Evolutionary conservation across 805 yeast genomes (phyloP), one percentile per base, ranked within the genome.

Genomic region (Kodamaea laetipori): DNA sequence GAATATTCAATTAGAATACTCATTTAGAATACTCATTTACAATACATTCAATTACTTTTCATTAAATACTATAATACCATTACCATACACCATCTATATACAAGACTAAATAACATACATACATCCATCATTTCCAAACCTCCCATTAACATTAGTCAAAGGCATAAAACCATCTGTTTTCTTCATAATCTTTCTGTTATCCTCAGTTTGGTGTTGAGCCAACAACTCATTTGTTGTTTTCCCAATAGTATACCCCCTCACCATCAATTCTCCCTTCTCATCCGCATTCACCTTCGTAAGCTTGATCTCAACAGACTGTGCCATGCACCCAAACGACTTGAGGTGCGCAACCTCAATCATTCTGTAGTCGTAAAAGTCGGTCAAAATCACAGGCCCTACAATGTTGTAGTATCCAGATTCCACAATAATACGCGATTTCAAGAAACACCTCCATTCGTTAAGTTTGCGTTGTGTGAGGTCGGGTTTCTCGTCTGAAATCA

Each of bases 61-160:
- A 21, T 21, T 6, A 21, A 6, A 21, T 33, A 33, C 37, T 31
- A 9, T 10, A n/a, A 31, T 15, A 31, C n/a, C 15, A 16, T 16
- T 6, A 31, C n/a, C 6, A 15, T n/a, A 19, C 11, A 12, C 12
- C 18, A 26, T 8, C 39, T 37, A 37, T 37, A 4, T 19, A 37
- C 42, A 39, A 16, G 32, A 15, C 17, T 33, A 33, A 12, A 50
- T 32, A 41, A 70, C 72, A 57, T 84, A 85, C 46, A 85, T 72
- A 56, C 90, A 84, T 2, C 90, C 90, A 60, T 85, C 92, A 21
- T 61, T 67, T 10, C 89, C 90, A 74, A 83, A 82, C 27, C 69
- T 67, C 0, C 88, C 90, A 26, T 50, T 54, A 0, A 81, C 64
- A 4, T 75, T 76, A 3, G 76, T 66, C 16, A 69, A 47, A 8